Conservation (phyloP, 2,329 filamentous ascomycete genomes). For the Hyphodiscus sp. region DNA sequence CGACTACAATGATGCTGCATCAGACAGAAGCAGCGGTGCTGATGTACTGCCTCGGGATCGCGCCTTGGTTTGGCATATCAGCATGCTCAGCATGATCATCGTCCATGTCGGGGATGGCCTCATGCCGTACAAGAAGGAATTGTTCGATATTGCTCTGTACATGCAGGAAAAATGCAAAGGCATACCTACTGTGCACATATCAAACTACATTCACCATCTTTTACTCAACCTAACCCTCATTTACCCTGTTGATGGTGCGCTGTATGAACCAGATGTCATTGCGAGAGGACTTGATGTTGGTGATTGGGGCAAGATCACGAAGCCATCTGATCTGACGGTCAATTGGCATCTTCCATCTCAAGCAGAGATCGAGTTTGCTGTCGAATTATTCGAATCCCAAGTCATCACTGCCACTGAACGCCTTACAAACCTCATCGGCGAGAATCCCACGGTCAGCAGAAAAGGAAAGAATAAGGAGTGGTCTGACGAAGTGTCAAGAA, state of each 20-base stretch:
- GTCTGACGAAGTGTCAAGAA: slow-evolving; percentile 92
- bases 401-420: slow-evolving; percentile 69
- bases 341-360: slow-evolving; percentile 83
- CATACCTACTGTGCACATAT: slow-evolving; percentile 90
- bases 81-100: slow-evolving; percentile 95
- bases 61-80: slow-evolving; percentile 92
- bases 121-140: slow-evolving; percentile 78
- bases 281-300: slow-evolving; percentile 64
- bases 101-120: slow-evolving; percentile 92
- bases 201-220: slow-evolving; percentile 95
- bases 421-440: slow-evolving; percentile 72
- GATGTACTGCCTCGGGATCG: slow-evolving; percentile 91
- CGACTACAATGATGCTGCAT: slow-evolving; percentile 91
- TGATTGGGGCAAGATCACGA: slow-evolving; percentile 78
- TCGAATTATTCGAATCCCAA: slow-evolving; percentile 82
- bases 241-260: slow-evolving; percentile 81
- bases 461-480: slow-evolving; percentile 97
- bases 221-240: slow-evolving; percentile 91
- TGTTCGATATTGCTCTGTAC: slow-evolving; percentile 86
- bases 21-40: slow-evolving; percentile 84
- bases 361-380: slow-evolving; percentile 80
- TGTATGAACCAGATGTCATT: slow-evolving; percentile 76
- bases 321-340: slow-evolving; percentile 71
- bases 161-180: slow-evolving; percentile 97
- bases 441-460: slow-evolving; percentile 74